Conservation (phyloP, 495 filamentous ascomycete species). For the Trichoderma erinaceum region DNA sequence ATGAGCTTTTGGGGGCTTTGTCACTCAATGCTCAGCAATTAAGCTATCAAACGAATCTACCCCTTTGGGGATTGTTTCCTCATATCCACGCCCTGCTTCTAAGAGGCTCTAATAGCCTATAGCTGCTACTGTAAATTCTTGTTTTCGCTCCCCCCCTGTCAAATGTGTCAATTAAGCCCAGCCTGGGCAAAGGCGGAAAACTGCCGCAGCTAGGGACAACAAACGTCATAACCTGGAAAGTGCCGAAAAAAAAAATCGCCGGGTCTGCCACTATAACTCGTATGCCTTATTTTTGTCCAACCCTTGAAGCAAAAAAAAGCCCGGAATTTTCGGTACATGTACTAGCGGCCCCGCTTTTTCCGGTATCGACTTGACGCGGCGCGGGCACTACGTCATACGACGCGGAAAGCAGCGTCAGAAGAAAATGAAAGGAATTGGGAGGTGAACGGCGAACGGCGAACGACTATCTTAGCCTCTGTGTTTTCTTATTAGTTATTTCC, state of each 20-base stretch:
- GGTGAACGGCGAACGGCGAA: neutral
- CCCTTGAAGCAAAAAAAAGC: no score
- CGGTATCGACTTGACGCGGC: no score
- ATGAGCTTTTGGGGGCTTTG: neutral
- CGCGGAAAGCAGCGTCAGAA: neutral
- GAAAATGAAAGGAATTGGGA: neutral
- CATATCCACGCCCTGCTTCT: neutral
- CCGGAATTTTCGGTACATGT: no score
- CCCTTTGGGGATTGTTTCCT: neutral
- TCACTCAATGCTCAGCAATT: neutral
- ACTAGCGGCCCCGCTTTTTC: no score
- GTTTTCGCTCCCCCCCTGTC: neutral
- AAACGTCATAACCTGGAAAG: neutral
- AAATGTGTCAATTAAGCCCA: neutral
- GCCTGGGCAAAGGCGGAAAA: neutral
- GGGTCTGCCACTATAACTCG: neutral
- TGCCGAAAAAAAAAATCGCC: conserved; percentile 1
- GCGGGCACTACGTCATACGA: neutral
- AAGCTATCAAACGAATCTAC: neutral
- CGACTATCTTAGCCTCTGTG: neutral
- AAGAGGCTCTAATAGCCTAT: neutral
- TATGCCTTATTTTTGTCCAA: no score
- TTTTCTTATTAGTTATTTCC: neutral
- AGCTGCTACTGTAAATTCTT: neutral
- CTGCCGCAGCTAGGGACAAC: neutral